These are phyloP conservation scores for Dioscorea dumetorum DNA, from an alignment of 106 monocot species.

Conservation along the genomic window DNA sequence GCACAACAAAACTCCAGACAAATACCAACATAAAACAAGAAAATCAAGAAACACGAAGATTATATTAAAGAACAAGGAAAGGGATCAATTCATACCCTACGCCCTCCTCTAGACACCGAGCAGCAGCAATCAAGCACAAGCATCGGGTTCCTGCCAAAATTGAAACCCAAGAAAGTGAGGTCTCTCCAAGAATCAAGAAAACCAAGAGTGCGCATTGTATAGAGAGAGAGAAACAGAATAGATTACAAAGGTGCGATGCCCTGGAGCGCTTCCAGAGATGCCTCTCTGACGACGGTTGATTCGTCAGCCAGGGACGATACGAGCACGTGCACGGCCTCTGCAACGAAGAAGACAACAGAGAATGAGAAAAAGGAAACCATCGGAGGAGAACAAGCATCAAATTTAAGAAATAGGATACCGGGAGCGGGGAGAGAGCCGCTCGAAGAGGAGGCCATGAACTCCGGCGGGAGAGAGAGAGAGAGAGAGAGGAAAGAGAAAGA, in stretches of 20 bases:
- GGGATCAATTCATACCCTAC: constrained; percentile 42
- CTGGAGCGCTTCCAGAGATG: constrained; percentile 64
- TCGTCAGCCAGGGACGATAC: constrained; percentile 83
- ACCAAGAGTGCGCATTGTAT: background rate
- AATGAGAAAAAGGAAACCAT: background rate
- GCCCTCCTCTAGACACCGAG: constrained; percentile 57
- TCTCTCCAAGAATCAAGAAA: no score
- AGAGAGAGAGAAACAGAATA: background rate
- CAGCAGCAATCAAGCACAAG: constrained; percentile 80
- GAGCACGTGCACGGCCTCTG: constrained; percentile 92
- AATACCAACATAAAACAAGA: constrained; percentile 4
- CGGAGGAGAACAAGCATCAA: background rate
- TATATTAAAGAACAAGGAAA: background rate
- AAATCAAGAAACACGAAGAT: background rate
- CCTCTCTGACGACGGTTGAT: constrained; percentile 58
- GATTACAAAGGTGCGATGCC: constrained; percentile 83
- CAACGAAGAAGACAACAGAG: background rate
- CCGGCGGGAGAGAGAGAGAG: background rate
- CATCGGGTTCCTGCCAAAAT: constrained; percentile 64
- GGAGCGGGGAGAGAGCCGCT: constrained; percentile 34
- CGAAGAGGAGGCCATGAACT: constrained; percentile 38
- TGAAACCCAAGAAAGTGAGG: background rate
- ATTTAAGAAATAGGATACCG: constrained; percentile 14
- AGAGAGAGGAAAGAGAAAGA: constrained; percentile 6
- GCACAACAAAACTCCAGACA: background rate